Conservation (phyloP, 495 filamentous ascomycete species). For the Friedmanniomyces simplex region DNA sequence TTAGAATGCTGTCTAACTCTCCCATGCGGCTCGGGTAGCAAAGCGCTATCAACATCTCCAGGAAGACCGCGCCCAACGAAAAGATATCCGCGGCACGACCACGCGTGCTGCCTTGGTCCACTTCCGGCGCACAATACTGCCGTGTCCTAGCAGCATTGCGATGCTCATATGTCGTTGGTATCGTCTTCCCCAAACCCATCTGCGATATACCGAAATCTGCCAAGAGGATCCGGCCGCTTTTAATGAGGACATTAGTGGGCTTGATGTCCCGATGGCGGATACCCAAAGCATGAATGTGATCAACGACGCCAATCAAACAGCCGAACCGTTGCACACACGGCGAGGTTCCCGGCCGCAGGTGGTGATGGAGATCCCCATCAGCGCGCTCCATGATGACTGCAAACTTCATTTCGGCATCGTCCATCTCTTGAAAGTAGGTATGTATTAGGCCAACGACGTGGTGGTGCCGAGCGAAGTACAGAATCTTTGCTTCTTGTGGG, state of each 20-base stretch:
- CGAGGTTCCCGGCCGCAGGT: too few species aligned
- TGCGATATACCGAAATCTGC: not conserved
- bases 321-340: too few species aligned
- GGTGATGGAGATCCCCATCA: not conserved
- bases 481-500: not conserved
- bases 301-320: too few species aligned
- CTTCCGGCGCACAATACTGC: not conserved
- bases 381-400: not conserved
- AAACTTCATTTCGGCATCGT: not conserved
- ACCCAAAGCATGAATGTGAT: too few species aligned
- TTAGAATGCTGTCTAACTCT: not conserved
- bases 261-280: too few species aligned
- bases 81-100: not conserved
- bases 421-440: not conserved
- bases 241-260: not conserved
- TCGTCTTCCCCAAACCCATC: not conserved
- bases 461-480: not conserved
- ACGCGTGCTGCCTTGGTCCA: not conserved
- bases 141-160: not conserved
- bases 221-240: not conserved
- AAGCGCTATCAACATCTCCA: not conserved
- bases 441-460: not conserved
- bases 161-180: not conserved
- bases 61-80: not conserved
- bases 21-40: not conserved